A percentile compares a stretch with the other conserved stretches of the same genome.
Conservation (phyloP, 192 early-diverging fungal genomes). For the Neocallimastix lanati region DNA sequence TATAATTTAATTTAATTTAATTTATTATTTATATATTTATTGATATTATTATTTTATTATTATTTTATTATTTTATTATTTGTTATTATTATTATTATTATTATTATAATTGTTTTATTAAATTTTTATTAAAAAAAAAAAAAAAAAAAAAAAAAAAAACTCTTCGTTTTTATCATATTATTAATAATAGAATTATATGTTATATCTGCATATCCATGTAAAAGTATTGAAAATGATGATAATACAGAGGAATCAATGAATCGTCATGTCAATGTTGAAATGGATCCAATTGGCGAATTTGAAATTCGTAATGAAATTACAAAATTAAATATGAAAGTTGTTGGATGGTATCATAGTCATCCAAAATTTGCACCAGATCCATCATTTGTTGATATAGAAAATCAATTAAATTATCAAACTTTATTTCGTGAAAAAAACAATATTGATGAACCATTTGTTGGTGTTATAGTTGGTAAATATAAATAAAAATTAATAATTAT, state of each 20-base stretch:
- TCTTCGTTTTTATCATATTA: not conserved
- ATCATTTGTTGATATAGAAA: conserved; percentile 72
- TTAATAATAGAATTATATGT: conserved; percentile 28
- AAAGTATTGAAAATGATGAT: conserved; percentile 47
- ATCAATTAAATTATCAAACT: conserved; percentile 68
- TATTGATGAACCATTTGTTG: conserved; percentile 58
- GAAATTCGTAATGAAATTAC: conserved; percentile 57
- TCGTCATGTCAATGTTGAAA: conserved; percentile 65
- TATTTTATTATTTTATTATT: too few relatives aligned
- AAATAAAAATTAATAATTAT: too few relatives aligned
- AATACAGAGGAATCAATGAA: conserved; percentile 12
- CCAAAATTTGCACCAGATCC: conserved; percentile 77
- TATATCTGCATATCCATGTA: conserved; percentile 53
- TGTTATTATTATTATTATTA: too few relatives aligned
- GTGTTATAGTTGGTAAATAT: conserved; percentile 58
- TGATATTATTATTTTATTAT: too few relatives aligned
- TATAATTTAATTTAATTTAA: too few relatives aligned
- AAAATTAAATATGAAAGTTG: conserved; percentile 49
- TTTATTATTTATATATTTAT: too few relatives aligned
- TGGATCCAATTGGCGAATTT: conserved; percentile 64
- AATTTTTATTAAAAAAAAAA: conserved; percentile 1
- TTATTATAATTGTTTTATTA: too few relatives aligned
- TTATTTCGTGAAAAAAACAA: conserved; percentile 41
- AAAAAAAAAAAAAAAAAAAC: not conserved
- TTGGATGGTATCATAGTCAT: conserved; percentile 93